Percentiles rank a stretch among this genome's conserved stretches.
phyloP scores from a whole-genome alignment of 495 filamentous ascomycete species.

The Penicillium argentinense region DNA sequence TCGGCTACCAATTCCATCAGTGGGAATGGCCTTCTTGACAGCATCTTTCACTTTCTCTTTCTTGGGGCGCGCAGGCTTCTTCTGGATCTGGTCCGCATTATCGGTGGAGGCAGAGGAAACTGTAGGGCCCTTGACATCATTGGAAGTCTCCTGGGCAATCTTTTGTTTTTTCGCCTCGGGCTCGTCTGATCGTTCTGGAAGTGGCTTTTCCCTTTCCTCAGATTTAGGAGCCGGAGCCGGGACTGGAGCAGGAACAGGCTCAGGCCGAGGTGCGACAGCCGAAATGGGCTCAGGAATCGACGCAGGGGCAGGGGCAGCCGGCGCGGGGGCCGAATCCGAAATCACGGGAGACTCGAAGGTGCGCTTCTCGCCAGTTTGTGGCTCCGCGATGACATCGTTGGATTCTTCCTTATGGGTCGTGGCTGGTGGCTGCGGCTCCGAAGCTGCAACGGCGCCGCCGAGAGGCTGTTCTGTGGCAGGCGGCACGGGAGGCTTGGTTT shows the following conservation, averaged over 20 bases:
- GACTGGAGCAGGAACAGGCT: neutral
- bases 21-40: conserved; percentile 29
- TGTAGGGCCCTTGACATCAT: conserved; percentile 16
- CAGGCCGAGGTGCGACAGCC: neutral
- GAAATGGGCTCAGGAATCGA: neutral
- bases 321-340: neutral
- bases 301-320: neutral
- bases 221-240: neutral
- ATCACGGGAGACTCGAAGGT: conserved; percentile 23
- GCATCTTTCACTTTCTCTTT: conserved; percentile 39
- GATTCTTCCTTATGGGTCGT: conserved; percentile 2
- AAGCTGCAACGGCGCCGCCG: conserved; percentile 8
- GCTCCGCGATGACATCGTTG: conserved; percentile 14
- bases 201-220: conserved; percentile 12
- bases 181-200: conserved; percentile 14
- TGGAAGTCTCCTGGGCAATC: conserved; percentile 14
- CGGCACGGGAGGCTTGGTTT: conserved; percentile 3
- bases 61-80: conserved; percentile 34
- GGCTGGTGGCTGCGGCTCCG: conserved; percentile 7
- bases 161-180: conserved; percentile 33
- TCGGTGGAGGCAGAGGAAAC: conserved; percentile 1
- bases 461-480: conserved; percentile 6
- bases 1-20: conserved; percentile 40
- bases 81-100: conserved; percentile 22
- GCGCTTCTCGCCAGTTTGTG: conserved; percentile 33